Evolutionary conservation across 169 alveolate genomes (phyloP), one percentile per base, ranked within the genome.

Genomic region (Ichthyophthirius multifiliis): DNA sequence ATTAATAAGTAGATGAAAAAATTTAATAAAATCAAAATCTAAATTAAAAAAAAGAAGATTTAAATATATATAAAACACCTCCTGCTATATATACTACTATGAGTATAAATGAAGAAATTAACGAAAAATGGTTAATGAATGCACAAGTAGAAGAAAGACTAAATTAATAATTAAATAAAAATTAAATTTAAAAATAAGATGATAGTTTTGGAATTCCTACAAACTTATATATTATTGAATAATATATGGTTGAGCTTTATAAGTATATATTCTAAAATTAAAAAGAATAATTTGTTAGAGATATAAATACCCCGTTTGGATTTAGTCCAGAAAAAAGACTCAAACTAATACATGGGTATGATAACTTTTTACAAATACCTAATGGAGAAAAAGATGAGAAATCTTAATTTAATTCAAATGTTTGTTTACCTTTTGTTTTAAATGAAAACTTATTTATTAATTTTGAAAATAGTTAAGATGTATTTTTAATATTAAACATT

Each of bases 351-450:
- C 77, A 67, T 20, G 77, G 77, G 31, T 67, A 67, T 39, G 77
- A 67, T 44, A 18, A 30, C 41, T 67, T 67, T 39, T 37, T 67
- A n/a, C n/a, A n/a, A n/a, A n/a, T n/a, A n/a, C n/a, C n/a, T n/a
- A n/a, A n/a, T n/a, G n/a, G n/a, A n/a, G n/a, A 15, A 67, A 20
- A 37, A 67, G 37, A 2, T 34, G 23, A 62, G 41, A 41, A 62
- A 67, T 18, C 41, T 34, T 18, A 39, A 23, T 16, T 37, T 62
- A 1, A 32, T 67, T n/a, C n/a, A n/a, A n/a, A n/a, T n/a, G n/a
- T n/a, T n/a, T n/a, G n/a, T n/a, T n/a, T n/a, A n/a, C 77, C 77
- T 12, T 67, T 67, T 67, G 62, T 67, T 16, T 67, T 67, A 31
- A 37, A 47, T 0, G 77, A 67, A 20, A 62, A 67, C 5, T 30